These are phyloP conservation scores for Fusarium praegraminearum DNA, from an alignment of 2,329 filamentous ascomycete genomes.

Conservation along the genomic window DNA sequence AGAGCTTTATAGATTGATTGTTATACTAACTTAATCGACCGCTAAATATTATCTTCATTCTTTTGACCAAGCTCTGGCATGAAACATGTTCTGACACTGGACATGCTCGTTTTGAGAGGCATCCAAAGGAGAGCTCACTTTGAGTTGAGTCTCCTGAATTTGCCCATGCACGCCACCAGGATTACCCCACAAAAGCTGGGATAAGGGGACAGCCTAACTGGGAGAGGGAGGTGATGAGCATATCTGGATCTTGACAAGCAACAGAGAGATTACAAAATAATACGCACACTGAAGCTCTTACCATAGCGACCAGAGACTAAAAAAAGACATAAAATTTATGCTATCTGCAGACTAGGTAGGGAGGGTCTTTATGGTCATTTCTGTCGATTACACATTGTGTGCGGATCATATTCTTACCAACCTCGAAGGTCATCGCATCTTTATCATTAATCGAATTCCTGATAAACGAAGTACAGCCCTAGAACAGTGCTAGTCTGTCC, in stretches of 20 bases:
- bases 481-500: neutral
- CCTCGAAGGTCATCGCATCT: slow-evolving; percentile 11
- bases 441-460: neutral
- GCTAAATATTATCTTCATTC: neutral
- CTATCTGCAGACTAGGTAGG: neutral
- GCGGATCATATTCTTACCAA: neutral
- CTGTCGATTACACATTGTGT: neutral
- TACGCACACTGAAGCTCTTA: neutral
- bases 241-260: slow-evolving; percentile 5
- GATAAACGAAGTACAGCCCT: neutral
- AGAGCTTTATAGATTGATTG: neutral
- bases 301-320: neutral
- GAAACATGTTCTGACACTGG: slow-evolving; percentile 4
- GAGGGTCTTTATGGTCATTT: neutral
- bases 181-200: slow-evolving; percentile 45
- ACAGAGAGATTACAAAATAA: neutral
- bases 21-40: neutral
- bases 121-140: slow-evolving; percentile 34
- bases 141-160: slow-evolving; percentile 38
- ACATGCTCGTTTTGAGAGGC: slow-evolving; percentile 23
- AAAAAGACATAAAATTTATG: neutral
- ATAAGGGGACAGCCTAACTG: slow-evolving; percentile 40
- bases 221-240: slow-evolving; percentile 35
- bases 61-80: neutral
- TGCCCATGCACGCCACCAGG: slow-evolving; percentile 34